Evolutionary conservation across 805 yeast genomes (phyloP).

Genomic region (Soucietia sequanensis): DNA sequence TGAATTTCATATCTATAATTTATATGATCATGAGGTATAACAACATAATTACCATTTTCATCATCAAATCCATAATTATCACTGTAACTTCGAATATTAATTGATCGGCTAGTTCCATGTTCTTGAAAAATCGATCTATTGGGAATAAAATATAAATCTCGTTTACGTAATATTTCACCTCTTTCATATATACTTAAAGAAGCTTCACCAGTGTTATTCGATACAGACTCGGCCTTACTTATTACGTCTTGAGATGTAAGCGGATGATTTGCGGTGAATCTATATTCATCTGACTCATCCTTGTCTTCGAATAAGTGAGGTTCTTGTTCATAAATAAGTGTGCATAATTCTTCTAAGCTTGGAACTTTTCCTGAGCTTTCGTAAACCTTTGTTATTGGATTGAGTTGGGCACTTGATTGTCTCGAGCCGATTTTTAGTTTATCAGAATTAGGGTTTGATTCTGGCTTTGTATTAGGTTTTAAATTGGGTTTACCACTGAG

Average conservation of each 20-base stretch:
- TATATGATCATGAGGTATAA: conserved; percentile 64
- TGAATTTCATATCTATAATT: conserved; percentile 70
- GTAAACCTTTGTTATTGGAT: background rate
- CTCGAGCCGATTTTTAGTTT: background rate
- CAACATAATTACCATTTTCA: conserved; percentile 56
- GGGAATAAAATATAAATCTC: conserved; percentile 53
- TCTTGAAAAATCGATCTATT: conserved; percentile 13
- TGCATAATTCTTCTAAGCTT: conserved; percentile 18
- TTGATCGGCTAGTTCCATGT: conserved; percentile 15
- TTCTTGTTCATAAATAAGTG: conserved; percentile 22
- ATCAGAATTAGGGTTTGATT: too few species aligned
- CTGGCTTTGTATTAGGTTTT: background rate
- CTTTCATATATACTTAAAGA: conserved; percentile 53
- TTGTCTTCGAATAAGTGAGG: conserved; percentile 21
- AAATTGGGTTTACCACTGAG: too few species aligned
- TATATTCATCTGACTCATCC: background rate
- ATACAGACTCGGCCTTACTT: background rate
- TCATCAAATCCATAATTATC: conserved; percentile 75
- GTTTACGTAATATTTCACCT: conserved; percentile 54
- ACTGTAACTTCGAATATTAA: conserved; percentile 37
- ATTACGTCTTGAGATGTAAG: conserved; percentile 1
- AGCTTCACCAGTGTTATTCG: background rate
- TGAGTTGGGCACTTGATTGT: background rate
- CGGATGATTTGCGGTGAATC: background rate
- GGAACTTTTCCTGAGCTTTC: conserved; percentile 9